These are phyloP conservation scores for Casuarina equisetifolia DNA, from an alignment of 306 rosid species.

Conservation along the genomic window DNA sequence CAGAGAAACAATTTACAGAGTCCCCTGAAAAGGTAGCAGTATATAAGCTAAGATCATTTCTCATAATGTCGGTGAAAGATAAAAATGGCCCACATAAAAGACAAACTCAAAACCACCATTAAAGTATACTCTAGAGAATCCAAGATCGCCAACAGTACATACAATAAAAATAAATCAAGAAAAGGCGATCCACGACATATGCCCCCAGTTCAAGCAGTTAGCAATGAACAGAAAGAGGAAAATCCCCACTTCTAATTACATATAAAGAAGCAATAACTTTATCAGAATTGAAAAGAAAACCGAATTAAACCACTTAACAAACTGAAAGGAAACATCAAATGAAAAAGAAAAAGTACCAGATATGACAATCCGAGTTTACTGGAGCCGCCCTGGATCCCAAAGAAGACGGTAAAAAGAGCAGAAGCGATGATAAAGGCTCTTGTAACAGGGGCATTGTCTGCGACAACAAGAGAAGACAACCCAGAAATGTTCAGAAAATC, in stretches of 20 bases:
- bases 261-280: slow-evolving; percentile 2
- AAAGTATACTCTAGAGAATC: slow-evolving; percentile 8
- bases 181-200: not conserved
- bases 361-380: slow-evolving; percentile 77
- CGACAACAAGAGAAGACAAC: slow-evolving; percentile 21
- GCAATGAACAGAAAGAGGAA: not conserved
- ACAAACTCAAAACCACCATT: slow-evolving; percentile 6
- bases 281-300: not conserved
- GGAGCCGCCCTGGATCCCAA: slow-evolving; percentile 91
- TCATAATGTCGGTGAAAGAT: not conserved
- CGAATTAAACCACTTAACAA: slow-evolving; percentile 8
- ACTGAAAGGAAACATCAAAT: slow-evolving; percentile 4
- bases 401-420: slow-evolving; percentile 77
- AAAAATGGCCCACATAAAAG: not conserved
- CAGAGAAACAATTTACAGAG: not conserved
- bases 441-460: slow-evolving; percentile 98
- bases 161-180: not conserved
- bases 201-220: not conserved
- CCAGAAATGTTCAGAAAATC: not conserved
- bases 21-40: not conserved
- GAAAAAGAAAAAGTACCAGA: slow-evolving; percentile 46
- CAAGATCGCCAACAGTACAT: not conserved
- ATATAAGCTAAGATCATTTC: not conserved
- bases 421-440: slow-evolving; percentile 65
- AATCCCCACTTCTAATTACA: slow-evolving; percentile 18